Base-by-base conservation (phyloP, 176 grass and related monocot species). In the Puya raimondii region DNA sequence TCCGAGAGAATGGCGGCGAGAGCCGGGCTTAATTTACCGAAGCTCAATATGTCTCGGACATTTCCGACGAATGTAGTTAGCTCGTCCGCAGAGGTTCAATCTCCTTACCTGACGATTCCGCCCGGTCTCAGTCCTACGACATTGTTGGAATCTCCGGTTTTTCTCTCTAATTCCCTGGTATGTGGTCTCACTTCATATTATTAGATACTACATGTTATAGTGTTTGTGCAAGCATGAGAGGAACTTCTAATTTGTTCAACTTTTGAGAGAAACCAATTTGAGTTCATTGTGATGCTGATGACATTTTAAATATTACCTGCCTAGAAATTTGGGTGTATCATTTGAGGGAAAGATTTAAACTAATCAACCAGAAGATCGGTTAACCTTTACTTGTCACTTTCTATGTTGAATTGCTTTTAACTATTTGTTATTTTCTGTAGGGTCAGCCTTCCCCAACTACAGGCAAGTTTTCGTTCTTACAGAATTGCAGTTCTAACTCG, bases 371-470 rank as follows among this genome's bases (percentile, higher is more conserved):
- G 5, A 42, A 42, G 33, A 42, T 42, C 33, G n/a, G n/a, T n/a
- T n/a, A 6, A 42, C 4, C 33, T 42, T 42, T 5, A 42, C 0
- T 6, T 42, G 33, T 42, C 56, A 21, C 10, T 18, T 15, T 59
- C n/a, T 18, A 59, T 9, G 16, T 59, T 59, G 56, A 21, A 9
- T 18, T 56, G n/a, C n/a, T 56, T 56, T 9, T 33, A 33, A 61
- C 9, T 20, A 22, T 13, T 65, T 65, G 64, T 65, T 3, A 65
- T 65, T 85, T 27, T 70, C 58, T 87, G 12, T 80, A 99, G 90
- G 80, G 72, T 69, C 87, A 91, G 33, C 75, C 85, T 84, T 99
- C 90, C 78, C 95, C 95, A 74, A 94, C 95, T 69, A 99, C 87
- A 16, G 95, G 87, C 12, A 94, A 86, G 68, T 80, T 91, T 64